A percentile compares a stretch with the other conserved stretches of the same genome.
Evolutionary conservation across 2,329 filamentous ascomycete genomes (phyloP).

Genomic region (Sporothrix pallida): DNA sequence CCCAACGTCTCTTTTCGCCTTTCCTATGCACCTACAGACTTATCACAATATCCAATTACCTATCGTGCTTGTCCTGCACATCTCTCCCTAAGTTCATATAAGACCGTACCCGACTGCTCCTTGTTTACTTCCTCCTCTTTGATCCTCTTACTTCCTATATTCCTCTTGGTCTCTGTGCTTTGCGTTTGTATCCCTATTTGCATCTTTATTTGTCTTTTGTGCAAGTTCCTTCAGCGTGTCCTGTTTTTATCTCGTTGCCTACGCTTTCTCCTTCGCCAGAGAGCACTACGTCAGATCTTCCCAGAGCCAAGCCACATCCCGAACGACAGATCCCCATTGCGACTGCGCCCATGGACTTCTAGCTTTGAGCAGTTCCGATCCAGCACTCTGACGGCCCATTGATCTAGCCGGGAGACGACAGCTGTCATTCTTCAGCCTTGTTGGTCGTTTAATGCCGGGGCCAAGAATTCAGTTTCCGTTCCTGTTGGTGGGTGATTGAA

Average conservation of each 20-base stretch:
- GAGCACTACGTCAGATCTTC: background rate
- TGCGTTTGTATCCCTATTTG: no score
- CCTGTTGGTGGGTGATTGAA: background rate
- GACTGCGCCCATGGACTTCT: slow-evolving; percentile 6
- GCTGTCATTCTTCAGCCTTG: slow-evolving; percentile 10
- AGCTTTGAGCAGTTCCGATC: background rate
- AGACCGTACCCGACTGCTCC: background rate
- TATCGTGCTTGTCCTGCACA: background rate
- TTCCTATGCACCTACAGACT: background rate
- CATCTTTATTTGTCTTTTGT: background rate
- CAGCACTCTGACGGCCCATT: background rate
- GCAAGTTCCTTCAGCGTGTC: no score
- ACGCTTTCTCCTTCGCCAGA: background rate
- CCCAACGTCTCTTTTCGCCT: slow-evolving; percentile 11
- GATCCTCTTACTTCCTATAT: background rate
- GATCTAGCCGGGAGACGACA: background rate
- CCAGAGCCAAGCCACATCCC: background rate
- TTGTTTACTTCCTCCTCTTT: background rate
- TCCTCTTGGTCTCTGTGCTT: background rate
- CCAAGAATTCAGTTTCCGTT: background rate
- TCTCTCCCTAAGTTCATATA: slow-evolving; percentile 8
- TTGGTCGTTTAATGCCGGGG: background rate
- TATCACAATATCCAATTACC: background rate
- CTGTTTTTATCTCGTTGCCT: background rate
- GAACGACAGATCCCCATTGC: background rate